Conservation (phyloP, 179 eudicot genomes). For the Vitellaria paradoxa region DNA sequence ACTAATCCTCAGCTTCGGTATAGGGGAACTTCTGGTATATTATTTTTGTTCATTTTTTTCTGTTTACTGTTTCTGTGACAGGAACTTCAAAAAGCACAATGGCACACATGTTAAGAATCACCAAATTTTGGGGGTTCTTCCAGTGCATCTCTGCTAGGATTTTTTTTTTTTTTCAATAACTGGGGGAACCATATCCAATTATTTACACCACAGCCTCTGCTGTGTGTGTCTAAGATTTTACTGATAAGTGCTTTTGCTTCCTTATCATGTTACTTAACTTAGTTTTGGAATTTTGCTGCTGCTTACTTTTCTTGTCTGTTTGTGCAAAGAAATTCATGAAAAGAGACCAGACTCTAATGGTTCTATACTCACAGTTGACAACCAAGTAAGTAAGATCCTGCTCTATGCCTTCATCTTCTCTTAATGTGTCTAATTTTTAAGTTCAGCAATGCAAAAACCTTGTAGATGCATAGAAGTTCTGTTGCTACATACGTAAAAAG, state of each 20-base stretch:
- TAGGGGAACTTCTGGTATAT: slow-evolving; percentile 39
- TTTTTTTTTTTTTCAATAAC: background rate
- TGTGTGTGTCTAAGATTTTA: background rate
- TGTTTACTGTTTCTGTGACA: background rate
- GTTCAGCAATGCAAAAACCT: slow-evolving; percentile 1
- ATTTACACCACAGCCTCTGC: background rate
- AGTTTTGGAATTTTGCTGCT: background rate
- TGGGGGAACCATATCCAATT: background rate
- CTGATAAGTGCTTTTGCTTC: background rate
- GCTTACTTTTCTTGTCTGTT: slow-evolving; percentile 9
- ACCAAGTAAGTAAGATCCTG: slow-evolving; percentile 45
- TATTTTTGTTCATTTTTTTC: background rate
- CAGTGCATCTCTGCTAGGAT: background rate
- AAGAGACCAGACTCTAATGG: slow-evolving; percentile 24
- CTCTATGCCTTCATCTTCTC: background rate
- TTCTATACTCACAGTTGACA: slow-evolving; percentile 27
- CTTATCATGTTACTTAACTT: background rate
- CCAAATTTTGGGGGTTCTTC: background rate
- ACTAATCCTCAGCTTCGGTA: slow-evolving; percentile 29
- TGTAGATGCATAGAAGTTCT: background rate
- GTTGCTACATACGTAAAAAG: background rate
- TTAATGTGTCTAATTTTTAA: background rate
- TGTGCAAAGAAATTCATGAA: slow-evolving; percentile 39
- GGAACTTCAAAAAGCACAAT: background rate
- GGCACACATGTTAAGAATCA: background rate